Base-by-base conservation (phyloP, 441 rosid species). In the Metrosideros polymorpha region DNA sequence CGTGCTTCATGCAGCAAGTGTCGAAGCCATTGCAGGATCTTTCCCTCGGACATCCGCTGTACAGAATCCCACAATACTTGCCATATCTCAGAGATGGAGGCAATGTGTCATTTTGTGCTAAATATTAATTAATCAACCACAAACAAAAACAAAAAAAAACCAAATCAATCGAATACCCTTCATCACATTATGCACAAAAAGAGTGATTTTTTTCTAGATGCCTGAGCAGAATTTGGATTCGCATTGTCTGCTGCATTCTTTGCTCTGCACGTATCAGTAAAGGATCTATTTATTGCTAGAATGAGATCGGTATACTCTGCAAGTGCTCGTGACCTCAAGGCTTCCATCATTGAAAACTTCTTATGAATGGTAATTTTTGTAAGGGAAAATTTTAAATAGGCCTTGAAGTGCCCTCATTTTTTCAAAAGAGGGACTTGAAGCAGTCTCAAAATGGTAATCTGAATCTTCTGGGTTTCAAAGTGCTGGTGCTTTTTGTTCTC, bases 1-100 rank as follows among this genome's bases (percentile, higher is more conserved):
- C 19, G 82, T 95, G 98, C 83, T 94, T 92, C 99, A 97, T 96
- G 86, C 98, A 97, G 85, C 98, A 96, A 35, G 96, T 92, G 85
- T 96, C 95, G 55, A 97, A 98, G 35, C 93, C 95, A 85, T 97
- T 95, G 61, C 95, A 94, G 18, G 97, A 96, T 86, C 57, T 96
- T 84, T 95, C 95, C 25, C 98, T 95, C 1, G 94, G 94, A 86
- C 98, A 93, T 82, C 98, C 95, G 86, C 95, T 94, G 88, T 95
- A 95, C 6, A 96, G 53, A 6, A 95, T 90, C 51, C 95, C 98
- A 75, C 98, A 97, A 43, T 96, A 96, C 92, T 97, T 97, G 2
- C 97, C 98, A 89, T 96, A 95, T 88, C 98, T 94, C 89, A 96
- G 54, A 51, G 95, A 90, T 82, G 97, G 97, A 17, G 99, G 98